Conservation (phyloP, 345 rosid species). For the Draba incana region DNA sequence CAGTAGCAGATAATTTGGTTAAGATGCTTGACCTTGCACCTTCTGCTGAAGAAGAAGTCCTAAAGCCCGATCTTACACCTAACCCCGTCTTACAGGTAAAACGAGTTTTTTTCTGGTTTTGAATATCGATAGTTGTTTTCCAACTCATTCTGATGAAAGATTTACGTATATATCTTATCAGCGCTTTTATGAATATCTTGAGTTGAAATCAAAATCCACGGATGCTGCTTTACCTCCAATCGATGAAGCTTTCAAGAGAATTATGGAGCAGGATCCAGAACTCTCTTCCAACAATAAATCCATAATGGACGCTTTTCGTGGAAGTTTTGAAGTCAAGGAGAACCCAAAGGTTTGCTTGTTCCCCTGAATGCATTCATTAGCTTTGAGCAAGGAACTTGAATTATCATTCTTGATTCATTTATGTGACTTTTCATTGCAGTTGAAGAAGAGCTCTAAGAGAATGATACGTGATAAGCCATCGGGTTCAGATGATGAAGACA, state of each 20-base stretch:
- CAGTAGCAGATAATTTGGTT: constrained; percentile 78
- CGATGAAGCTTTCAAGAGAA: constrained; percentile 70
- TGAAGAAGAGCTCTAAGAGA: constrained; percentile 61
- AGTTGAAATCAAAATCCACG: constrained; percentile 70
- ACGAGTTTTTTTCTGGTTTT: constrained; percentile 12
- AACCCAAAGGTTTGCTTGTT: constrained; percentile 83
- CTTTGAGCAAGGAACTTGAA: neutral
- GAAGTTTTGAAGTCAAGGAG: constrained; percentile 70
- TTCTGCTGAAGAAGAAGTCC: constrained; percentile 59
- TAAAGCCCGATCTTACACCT: constrained; percentile 80
- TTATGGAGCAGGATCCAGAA: constrained; percentile 70
- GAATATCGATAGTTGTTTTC: constrained; percentile 24
- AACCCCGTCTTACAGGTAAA: constrained; percentile 87
- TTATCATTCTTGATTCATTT: constrained; percentile 10
- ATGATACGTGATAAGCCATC: constrained; percentile 58
- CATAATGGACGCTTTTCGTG: constrained; percentile 51
- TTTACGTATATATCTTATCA: constrained; percentile 37
- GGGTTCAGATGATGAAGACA: constrained; percentile 62
- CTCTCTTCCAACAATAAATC: constrained; percentile 55
- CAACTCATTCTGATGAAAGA: constrained; percentile 32
- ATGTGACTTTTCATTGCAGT: constrained; percentile 48
- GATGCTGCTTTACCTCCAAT: constrained; percentile 81
- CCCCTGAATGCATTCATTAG: neutral
- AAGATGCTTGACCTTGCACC: constrained; percentile 87
- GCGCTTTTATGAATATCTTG: constrained; percentile 78